Conservation (phyloP, 176 grass and related monocot species). For the Triticum urartu region DNA sequence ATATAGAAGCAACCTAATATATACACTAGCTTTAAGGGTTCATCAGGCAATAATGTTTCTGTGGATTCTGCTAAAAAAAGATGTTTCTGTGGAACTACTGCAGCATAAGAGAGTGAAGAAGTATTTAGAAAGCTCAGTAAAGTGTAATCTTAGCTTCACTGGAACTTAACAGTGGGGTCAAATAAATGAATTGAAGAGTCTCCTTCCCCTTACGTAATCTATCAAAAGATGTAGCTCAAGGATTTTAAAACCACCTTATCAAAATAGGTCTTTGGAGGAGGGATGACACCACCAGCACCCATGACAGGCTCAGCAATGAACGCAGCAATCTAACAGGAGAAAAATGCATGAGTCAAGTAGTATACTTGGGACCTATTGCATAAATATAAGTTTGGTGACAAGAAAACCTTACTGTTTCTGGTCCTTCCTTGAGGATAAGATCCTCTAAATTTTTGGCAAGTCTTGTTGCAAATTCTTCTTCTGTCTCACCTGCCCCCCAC, state of each 20-base stretch:
- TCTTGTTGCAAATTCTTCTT: conserved; percentile 88
- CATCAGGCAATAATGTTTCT: neutral
- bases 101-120: neutral
- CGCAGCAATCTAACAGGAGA: conserved; percentile 67
- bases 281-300: conserved; percentile 96
- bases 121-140: neutral
- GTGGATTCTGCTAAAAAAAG: neutral
- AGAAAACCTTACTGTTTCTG: conserved; percentile 71
- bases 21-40: conserved; percentile 6
- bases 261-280: conserved; percentile 94
- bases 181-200: neutral
- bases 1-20: neutral
- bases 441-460: conserved; percentile 93
- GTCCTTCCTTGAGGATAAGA: conserved; percentile 98
- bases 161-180: neutral
- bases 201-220: neutral
- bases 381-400: conserved; percentile 23
- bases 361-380: conserved; percentile 3
- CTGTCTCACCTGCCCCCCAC: conserved; percentile 64
- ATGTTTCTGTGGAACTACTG: neutral
- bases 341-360: conserved; percentile 4
- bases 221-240: conserved; percentile 27
- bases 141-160: neutral
- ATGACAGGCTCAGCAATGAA: conserved; percentile 97
- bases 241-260: conserved; percentile 60